Evolutionary conservation across 2,329 filamentous ascomycete genomes (phyloP).

Genomic region (Talaromyces piceae): DNA sequence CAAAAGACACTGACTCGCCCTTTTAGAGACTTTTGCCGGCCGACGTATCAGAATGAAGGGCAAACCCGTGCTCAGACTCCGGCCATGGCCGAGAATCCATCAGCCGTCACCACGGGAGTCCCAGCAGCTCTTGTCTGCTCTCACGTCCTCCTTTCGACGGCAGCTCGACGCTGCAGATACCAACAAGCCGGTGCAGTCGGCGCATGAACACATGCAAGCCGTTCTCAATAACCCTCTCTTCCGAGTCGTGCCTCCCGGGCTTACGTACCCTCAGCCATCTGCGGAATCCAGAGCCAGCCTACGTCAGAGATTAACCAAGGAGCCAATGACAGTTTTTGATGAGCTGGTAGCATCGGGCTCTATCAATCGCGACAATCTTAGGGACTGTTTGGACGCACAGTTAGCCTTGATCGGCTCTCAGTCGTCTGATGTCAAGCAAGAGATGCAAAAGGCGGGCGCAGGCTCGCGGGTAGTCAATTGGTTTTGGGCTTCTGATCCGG

Average conservation of each 20-base stretch:
- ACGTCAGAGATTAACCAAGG: conserved; percentile 18
- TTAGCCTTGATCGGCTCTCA: conserved; percentile 21
- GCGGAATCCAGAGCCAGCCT: conserved; percentile 12
- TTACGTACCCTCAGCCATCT: conserved; percentile 10
- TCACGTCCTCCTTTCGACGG: conserved; percentile 56
- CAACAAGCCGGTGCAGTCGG: conserved; percentile 24
- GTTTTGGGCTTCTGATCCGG: conserved; percentile 33
- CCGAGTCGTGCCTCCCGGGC: conserved; percentile 27
- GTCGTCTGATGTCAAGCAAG: conserved; percentile 16
- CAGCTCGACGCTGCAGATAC: conserved; percentile 46
- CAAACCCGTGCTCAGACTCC: conserved; percentile 41
- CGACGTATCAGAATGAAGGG: conserved; percentile 43
- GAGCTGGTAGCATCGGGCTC: conserved; percentile 32
- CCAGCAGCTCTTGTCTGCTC: conserved; percentile 50
- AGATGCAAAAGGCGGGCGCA: conserved; percentile 27
- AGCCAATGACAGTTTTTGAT: conserved; percentile 31
- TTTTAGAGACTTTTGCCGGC: neutral
- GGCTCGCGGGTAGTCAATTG: conserved; percentile 31
- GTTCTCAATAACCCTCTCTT: conserved; percentile 38
- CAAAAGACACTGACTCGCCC: neutral
- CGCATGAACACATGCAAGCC: conserved; percentile 30
- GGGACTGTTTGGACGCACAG: conserved; percentile 27
- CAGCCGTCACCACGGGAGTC: conserved; percentile 49
- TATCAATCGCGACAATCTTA: conserved; percentile 19
- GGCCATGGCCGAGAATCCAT: conserved; percentile 48